Percentiles rank a stretch among this genome's conserved stretches.
These are phyloP conservation scores for Chalciporus sp. DNA, from an alignment of 1,284 basidiomycete species.

Conservation along the genomic window DNA sequence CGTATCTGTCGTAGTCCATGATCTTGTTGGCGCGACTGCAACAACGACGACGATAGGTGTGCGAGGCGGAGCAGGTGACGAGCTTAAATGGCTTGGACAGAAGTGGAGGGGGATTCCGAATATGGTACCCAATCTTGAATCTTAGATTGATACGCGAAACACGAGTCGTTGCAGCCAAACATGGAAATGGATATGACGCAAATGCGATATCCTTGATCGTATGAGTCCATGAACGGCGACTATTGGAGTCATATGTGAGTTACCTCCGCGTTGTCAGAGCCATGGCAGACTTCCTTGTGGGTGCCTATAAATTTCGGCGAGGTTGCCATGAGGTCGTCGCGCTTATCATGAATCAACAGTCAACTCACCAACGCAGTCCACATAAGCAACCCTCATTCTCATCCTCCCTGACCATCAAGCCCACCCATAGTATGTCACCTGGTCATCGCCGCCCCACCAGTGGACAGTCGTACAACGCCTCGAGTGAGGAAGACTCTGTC, in stretches of 20 bases:
- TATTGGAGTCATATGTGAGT: slow-evolving; percentile 12
- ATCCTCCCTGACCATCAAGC: neutral
- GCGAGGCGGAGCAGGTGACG: neutral
- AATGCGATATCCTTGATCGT: neutral
- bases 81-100: neutral
- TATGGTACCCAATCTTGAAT: slow-evolving; percentile 1
- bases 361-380: neutral
- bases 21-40: neutral
- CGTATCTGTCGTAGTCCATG: slow-evolving; percentile 42
- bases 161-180: neutral
- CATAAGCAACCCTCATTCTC: neutral
- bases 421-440: slow-evolving; percentile 14
- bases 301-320: slow-evolving; percentile 4
- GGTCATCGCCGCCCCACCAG: slow-evolving; percentile 14
- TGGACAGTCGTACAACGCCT: slow-evolving; percentile 17
- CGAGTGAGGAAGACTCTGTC: slow-evolving; percentile 34
- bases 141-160: neutral
- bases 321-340: slow-evolving; percentile 7
- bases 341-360: neutral
- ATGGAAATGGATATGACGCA: neutral
- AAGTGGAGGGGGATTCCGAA: neutral
- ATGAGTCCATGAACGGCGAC: slow-evolving; percentile 1
- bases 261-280: slow-evolving; percentile 7
- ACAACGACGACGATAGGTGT: slow-evolving; percentile 14
- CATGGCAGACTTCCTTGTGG: neutral